Conservation (phyloP, 805 yeast species). For the Lipomyces lipofer region DNA sequence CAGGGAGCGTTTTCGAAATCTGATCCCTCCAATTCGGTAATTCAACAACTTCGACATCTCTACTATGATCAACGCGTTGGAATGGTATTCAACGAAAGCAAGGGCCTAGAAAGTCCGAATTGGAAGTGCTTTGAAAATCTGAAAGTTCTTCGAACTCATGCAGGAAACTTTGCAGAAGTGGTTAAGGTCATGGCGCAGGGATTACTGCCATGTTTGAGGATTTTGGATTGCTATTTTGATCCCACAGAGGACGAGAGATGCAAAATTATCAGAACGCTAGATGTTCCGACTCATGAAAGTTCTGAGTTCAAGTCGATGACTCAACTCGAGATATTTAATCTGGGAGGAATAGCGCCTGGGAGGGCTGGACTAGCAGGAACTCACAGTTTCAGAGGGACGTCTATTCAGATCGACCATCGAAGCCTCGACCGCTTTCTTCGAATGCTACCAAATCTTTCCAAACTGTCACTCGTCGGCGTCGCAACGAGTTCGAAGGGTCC, state of each 20-base stretch:
- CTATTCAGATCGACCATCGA: slow-evolving; percentile 3
- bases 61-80: slow-evolving; percentile 6
- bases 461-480: slow-evolving; percentile 11
- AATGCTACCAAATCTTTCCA: slow-evolving; percentile 9
- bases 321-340: slow-evolving; percentile 8
- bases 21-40: neutral
- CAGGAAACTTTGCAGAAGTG: slow-evolving; percentile 4
- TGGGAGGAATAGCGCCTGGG: slow-evolving; percentile 7
- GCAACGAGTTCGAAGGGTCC: slow-evolving; percentile 11
- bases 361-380: slow-evolving; percentile 2
- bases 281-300: neutral
- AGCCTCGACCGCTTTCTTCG: slow-evolving; percentile 7
- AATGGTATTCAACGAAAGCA: slow-evolving; percentile 5
- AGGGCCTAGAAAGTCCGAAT: neutral
- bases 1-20: no score
- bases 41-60: neutral
- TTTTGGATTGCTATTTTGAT: slow-evolving; percentile 14
- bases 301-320: slow-evolving; percentile 1
- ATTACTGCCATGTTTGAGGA: neutral
- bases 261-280: neutral
- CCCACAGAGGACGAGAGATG: slow-evolving; percentile 8
- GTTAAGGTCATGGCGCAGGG: slow-evolving; percentile 1
- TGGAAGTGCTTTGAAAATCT: slow-evolving; percentile 5
- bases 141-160: slow-evolving; percentile 6
- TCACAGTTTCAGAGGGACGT: neutral